phyloP scores from a whole-genome alignment of 2,329 filamentous ascomycete species.

The Thelonectria discophora region DNA sequence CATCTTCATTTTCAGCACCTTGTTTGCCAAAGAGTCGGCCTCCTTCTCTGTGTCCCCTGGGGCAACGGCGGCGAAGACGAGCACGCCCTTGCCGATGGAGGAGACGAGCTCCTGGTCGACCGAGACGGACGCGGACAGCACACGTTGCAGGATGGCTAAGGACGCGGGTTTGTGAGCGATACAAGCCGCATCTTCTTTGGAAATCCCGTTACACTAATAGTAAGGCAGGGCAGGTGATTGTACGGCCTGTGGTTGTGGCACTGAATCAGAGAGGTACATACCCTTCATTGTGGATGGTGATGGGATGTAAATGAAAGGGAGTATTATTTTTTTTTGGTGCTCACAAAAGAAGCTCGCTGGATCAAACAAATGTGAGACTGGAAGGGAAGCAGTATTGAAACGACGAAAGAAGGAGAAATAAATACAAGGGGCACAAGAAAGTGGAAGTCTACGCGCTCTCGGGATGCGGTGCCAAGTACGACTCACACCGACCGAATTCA shows the following conservation, averaged over 20 bases:
- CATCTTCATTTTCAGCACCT: constrained; percentile 87
- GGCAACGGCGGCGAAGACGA: constrained; percentile 91
- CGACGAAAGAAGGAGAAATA: background rate
- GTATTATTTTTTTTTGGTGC: too few species aligned
- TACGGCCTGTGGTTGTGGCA: background rate
- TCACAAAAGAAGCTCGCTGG: background rate
- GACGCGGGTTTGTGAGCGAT: constrained; percentile 19
- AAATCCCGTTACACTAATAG: background rate
- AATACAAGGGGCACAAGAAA: background rate
- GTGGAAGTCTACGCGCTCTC: too few species aligned
- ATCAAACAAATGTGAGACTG: background rate
- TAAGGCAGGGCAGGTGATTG: background rate
- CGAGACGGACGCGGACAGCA: constrained; percentile 93
- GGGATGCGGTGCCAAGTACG: background rate
- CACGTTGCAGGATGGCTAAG: constrained; percentile 88
- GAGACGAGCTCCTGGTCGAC: constrained; percentile 92
- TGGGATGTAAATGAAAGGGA: background rate
- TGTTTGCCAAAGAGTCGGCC: constrained; percentile 81
- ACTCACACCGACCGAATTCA: constrained; percentile 6
- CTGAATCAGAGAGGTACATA: constrained; percentile 21
- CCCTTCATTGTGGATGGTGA: constrained; percentile 34
- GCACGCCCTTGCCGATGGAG: constrained; percentile 86
- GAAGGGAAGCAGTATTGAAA: background rate
- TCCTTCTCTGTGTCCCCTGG: constrained; percentile 92
- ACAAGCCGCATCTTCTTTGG: constrained; percentile 11